A percentile compares a stretch with the other conserved stretches of the same genome.
These are phyloP conservation scores for Dendrothele bispora DNA, from an alignment of 768 basidiomycete species.

Conservation along the genomic window DNA sequence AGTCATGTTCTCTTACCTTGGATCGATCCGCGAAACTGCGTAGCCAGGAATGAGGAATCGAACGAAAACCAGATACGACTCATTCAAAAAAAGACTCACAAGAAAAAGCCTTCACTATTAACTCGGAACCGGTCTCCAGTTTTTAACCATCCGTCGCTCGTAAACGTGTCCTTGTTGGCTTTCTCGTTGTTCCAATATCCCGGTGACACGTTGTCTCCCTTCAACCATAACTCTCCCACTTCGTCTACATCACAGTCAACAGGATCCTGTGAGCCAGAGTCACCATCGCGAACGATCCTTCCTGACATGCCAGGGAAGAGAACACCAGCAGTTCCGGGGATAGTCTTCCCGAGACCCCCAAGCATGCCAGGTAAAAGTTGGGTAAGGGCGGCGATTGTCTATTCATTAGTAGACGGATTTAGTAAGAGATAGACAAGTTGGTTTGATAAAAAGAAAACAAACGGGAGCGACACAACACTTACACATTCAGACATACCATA, in stretches of 20 bases:
- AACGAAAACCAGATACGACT: background rate
- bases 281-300: constrained; percentile 55
- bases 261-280: too few relatives aligned
- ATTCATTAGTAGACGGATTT: too few relatives aligned
- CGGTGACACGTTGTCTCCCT: constrained; percentile 51
- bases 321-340: constrained; percentile 52
- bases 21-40: constrained; percentile 69
- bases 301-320: constrained; percentile 66
- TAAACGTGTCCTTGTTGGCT: constrained; percentile 66
- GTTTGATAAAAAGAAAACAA: background rate
- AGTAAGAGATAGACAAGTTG: background rate
- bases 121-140: constrained; percentile 74
- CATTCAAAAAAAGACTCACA: constrained; percentile 41
- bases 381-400: constrained; percentile 57
- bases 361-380: constrained; percentile 48
- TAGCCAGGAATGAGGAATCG: background rate
- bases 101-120: constrained; percentile 62
- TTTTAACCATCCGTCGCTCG: constrained; percentile 70
- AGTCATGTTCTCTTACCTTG: too few relatives aligned
- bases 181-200: constrained; percentile 77
- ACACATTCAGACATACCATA: constrained; percentile 76
- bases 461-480: constrained; percentile 21
- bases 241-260: constrained; percentile 53
- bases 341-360: constrained; percentile 37
- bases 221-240: constrained; percentile 65